Conservation (phyloP, 148 eudicot species). For the Persicaria tinctoria region DNA sequence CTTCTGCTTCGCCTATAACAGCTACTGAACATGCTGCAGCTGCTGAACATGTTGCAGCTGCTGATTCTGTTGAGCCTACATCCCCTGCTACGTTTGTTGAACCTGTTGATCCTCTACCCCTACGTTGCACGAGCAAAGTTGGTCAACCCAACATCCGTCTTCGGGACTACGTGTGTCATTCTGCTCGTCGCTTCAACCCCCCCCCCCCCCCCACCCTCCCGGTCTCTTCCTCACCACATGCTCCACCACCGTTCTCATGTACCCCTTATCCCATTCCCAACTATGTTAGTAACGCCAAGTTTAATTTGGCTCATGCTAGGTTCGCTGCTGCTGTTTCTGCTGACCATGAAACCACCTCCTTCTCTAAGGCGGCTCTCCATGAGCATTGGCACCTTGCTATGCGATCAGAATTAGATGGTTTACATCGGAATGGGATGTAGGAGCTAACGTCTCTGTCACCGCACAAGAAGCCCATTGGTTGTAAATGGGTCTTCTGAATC, state of each 20-base stretch:
- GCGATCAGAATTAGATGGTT: background rate
- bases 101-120: no score
- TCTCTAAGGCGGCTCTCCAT: background rate
- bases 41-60: no score
- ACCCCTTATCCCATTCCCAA: background rate
- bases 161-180: background rate
- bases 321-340: background rate
- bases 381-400: background rate
- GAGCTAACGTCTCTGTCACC: background rate
- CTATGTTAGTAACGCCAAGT: background rate
- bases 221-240: background rate
- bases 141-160: background rate
- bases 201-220: background rate
- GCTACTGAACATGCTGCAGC: no score
- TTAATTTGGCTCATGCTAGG: background rate
- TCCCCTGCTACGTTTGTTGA: no score
- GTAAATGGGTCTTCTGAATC: background rate
- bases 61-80: no score
- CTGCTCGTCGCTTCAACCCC: background rate
- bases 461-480: background rate
- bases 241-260: background rate
- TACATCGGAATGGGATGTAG: background rate
- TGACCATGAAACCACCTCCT: background rate
- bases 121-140: no score
- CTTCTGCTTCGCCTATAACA: no score